Evolutionary conservation across 78 protist species (phyloP).

Genomic region (Neovahlkampfia damariscottae): DNA sequence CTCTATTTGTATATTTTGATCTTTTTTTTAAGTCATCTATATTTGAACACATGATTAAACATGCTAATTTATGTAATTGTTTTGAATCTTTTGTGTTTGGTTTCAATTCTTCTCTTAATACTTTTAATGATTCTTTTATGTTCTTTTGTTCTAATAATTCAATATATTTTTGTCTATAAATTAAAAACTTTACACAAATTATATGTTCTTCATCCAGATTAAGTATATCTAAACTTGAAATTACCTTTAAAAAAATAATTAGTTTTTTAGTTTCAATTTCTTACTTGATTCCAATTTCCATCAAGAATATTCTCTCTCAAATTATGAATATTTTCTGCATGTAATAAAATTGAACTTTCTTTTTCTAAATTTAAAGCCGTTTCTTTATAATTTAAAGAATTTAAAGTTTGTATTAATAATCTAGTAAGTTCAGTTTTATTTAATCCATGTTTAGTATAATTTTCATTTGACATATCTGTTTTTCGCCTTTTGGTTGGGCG

Average conservation of each 20-base stretch:
- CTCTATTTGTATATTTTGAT: background rate
- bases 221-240: no score
- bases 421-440: background rate
- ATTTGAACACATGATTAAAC: background rate
- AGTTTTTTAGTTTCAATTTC: background rate
- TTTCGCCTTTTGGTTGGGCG: constrained; percentile 1
- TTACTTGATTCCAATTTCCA: background rate
- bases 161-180: background rate
- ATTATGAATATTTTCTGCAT: background rate
- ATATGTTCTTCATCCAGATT: no score
- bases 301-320: background rate
- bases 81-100: background rate
- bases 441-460: background rate
- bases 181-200: background rate
- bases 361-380: background rate
- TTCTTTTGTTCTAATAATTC: background rate
- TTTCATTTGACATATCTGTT: background rate
- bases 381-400: background rate
- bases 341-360: background rate
- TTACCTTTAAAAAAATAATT: no score
- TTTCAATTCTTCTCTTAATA: background rate
- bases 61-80: background rate
- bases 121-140: background rate
- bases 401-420: background rate
- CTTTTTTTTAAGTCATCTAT: background rate